Conservation (phyloP, 441 rosid species). For the Dalechampia spathulata region DNA sequence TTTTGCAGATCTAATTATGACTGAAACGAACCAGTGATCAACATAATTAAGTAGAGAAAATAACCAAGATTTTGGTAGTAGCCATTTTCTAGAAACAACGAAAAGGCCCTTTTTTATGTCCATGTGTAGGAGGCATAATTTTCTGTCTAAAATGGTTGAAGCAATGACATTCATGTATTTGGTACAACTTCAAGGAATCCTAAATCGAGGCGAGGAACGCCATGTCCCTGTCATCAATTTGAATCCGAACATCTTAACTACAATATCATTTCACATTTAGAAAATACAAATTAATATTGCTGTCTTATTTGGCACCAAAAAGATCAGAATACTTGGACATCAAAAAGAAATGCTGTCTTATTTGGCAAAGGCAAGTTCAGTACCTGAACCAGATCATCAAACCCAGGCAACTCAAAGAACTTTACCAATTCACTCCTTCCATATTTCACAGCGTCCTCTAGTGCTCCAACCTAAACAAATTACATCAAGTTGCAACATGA, state of each 20-base stretch:
- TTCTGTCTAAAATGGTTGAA: neutral
- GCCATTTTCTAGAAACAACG: too few relatives aligned
- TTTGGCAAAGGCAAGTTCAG: neutral
- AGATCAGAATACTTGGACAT: too few relatives aligned
- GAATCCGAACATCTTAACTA: neutral
- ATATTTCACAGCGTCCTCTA: constrained; percentile 68
- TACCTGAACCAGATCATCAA: constrained; percentile 60
- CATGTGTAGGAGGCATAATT: neutral
- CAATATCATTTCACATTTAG: neutral
- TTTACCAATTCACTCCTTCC: constrained; percentile 68
- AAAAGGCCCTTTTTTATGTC: neutral
- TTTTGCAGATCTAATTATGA: too few relatives aligned
- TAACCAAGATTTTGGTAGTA: too few relatives aligned
- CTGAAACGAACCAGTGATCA: too few relatives aligned
- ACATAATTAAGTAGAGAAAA: too few relatives aligned
- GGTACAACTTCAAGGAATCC: neutral
- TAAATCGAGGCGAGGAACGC: neutral
- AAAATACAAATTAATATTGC: too few relatives aligned
- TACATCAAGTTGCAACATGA: neutral
- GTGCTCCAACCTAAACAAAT: constrained; percentile 52
- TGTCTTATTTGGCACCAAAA: too few relatives aligned
- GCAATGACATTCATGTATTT: neutral
- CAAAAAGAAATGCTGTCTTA: neutral
- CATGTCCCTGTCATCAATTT: neutral
- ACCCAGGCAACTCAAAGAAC: constrained; percentile 42